phyloP scores from a whole-genome alignment of 495 filamentous ascomycete genomes.

The Penicillium pulvis region DNA sequence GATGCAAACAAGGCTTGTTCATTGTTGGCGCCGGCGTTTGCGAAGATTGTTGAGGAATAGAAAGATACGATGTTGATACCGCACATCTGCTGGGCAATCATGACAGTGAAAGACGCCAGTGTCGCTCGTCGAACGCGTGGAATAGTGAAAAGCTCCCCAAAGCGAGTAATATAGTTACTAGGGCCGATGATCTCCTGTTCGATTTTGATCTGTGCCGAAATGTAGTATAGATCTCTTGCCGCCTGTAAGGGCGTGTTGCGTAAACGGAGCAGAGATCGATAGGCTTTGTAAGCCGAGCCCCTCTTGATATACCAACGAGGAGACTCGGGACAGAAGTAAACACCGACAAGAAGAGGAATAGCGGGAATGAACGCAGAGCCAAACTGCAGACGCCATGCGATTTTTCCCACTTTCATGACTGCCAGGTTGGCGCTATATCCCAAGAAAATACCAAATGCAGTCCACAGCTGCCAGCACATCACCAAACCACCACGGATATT shows the following conservation, averaged over 20 bases:
- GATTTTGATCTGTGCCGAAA: slow-evolving; percentile 59
- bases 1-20: slow-evolving; percentile 70
- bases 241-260: slow-evolving; percentile 64
- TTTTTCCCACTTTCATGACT: slow-evolving; percentile 53
- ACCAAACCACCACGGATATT: slow-evolving; percentile 63
- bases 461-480: slow-evolving; percentile 63
- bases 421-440: slow-evolving; percentile 63
- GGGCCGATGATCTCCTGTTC: slow-evolving; percentile 51
- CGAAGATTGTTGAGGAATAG: slow-evolving; percentile 77
- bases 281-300: slow-evolving; percentile 55
- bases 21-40: slow-evolving; percentile 57
- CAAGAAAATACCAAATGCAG: slow-evolving; percentile 61
- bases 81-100: slow-evolving; percentile 86
- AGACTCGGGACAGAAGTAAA: slow-evolving; percentile 69
- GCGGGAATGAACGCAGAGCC: slow-evolving; percentile 72
- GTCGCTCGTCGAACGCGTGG: slow-evolving; percentile 69
- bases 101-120: slow-evolving; percentile 64
- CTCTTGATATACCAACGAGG: slow-evolving; percentile 72
- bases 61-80: slow-evolving; percentile 78
- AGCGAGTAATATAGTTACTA: slow-evolving; percentile 57
- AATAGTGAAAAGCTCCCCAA: slow-evolving; percentile 67
- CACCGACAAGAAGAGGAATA: slow-evolving; percentile 61
- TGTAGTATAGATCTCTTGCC: slow-evolving; percentile 68
- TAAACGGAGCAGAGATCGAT: slow-evolving; percentile 59
- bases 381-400: slow-evolving; percentile 67